These are phyloP conservation scores for Cystobasidiaceae sp. DNA, from an alignment of 1,284 basidiomycete genomes.

Conservation along the genomic window DNA sequence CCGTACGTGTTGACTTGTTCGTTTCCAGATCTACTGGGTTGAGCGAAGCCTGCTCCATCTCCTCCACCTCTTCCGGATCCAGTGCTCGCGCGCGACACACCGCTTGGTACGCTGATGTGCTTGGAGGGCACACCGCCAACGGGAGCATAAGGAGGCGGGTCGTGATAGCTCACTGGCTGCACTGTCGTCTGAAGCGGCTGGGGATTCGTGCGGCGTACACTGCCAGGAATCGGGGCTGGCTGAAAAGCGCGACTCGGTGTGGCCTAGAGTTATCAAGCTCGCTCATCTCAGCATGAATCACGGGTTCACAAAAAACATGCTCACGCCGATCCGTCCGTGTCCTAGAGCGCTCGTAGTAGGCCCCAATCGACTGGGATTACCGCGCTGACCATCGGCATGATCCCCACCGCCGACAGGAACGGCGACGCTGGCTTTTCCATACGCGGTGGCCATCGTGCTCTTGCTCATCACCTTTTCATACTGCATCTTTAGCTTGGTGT, in stretches of 20 bases:
- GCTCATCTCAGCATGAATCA: too few species aligned
- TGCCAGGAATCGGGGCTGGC: not conserved
- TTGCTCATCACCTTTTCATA: slow-evolving; percentile 28
- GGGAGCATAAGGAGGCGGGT: too few species aligned
- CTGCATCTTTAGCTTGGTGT: slow-evolving; percentile 28
- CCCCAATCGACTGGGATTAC: too few species aligned
- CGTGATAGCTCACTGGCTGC: too few species aligned
- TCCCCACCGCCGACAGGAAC: too few species aligned
- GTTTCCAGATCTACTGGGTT: too few species aligned
- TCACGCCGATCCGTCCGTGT: slow-evolving; percentile 1
- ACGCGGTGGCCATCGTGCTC: not conserved
- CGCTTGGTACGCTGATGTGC: too few species aligned
- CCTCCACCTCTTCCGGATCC: not conserved
- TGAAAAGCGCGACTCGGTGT: slow-evolving; percentile 24
- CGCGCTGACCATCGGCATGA: too few species aligned
- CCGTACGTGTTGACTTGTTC: too few species aligned
- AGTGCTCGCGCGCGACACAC: not conserved
- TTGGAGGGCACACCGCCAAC: too few species aligned
- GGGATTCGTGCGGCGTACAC: not conserved
- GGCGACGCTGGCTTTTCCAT: not conserved
- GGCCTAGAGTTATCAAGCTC: slow-evolving; percentile 1
- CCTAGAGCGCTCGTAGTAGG: not conserved
- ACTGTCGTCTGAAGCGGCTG: too few species aligned
- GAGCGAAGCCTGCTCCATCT: not conserved
- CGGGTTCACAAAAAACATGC: too few species aligned